Conservation (phyloP, 2,329 filamentous ascomycete species). For the Sordariomycetes sp. region DNA sequence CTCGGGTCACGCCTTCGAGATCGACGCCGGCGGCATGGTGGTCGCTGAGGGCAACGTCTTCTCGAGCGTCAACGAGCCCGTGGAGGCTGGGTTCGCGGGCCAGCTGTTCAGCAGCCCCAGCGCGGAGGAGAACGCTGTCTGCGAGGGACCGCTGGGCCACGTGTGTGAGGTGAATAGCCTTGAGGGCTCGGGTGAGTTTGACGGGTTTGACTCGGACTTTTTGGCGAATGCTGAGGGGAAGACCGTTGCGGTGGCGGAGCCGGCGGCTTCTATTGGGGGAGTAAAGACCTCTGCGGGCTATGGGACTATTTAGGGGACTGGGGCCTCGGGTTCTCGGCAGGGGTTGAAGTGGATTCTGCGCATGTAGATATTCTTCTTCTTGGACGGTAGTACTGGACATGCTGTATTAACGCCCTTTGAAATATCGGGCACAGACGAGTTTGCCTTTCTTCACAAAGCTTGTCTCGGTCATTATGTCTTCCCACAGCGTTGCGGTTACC, state of each 20-base stretch:
- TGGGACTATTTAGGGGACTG: slow-evolving; percentile 5
- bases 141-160: slow-evolving; percentile 33
- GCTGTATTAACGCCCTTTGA: no score
- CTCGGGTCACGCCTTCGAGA: slow-evolving; percentile 47
- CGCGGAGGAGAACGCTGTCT: slow-evolving; percentile 24
- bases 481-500: no score
- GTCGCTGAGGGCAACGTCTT: slow-evolving; percentile 49
- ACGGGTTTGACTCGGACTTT: slow-evolving; percentile 32
- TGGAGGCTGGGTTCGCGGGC: slow-evolving; percentile 22
- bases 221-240: slow-evolving; percentile 39
- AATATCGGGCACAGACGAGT: no score
- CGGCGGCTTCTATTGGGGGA: not conserved
- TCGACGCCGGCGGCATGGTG: slow-evolving; percentile 28
- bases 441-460: no score
- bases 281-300: slow-evolving; percentile 5
- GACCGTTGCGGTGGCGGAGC: slow-evolving; percentile 33
- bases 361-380: no score
- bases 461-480: no score
- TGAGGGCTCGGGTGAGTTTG: slow-evolving; percentile 25
- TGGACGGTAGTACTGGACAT: no score
- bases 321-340: no score
- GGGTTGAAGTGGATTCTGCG: no score
- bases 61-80: slow-evolving; percentile 35
- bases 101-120: slow-evolving; percentile 20
- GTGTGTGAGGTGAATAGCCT: slow-evolving; percentile 39